Evolutionary conservation across 2,329 filamentous ascomycete genomes (phyloP).

Genomic region (Hirsutella thompsonii): DNA sequence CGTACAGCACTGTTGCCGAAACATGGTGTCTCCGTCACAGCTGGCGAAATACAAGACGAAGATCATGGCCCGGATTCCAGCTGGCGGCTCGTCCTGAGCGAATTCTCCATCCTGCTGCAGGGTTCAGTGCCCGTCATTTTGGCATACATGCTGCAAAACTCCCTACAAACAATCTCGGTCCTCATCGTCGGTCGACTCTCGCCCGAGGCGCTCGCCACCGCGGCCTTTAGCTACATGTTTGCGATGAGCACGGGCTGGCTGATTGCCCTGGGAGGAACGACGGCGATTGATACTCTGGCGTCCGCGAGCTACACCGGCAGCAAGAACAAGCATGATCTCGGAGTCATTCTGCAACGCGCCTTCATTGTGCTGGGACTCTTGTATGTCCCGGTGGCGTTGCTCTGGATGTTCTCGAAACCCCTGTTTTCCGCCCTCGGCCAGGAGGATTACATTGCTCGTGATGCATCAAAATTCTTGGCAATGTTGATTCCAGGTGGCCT

Average conservation of each 20-base stretch:
- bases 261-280: conserved; percentile 74
- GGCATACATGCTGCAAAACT: conserved; percentile 77
- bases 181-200: conserved; percentile 70
- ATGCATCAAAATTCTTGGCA: conserved; percentile 61
- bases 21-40: too few species aligned
- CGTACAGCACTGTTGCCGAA: too few species aligned
- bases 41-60: too few species aligned
- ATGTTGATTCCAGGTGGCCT: conserved; percentile 68
- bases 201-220: conserved; percentile 66
- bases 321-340: conserved; percentile 64
- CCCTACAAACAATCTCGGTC: conserved; percentile 70
- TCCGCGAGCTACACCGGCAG: conserved; percentile 75
- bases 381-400: conserved; percentile 56
- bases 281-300: conserved; percentile 73
- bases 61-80: too few species aligned
- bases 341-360: conserved; percentile 64
- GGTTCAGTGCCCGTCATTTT: conserved; percentile 63
- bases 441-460: conserved; percentile 49
- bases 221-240: conserved; percentile 89
- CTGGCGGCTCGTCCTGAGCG: too few species aligned
- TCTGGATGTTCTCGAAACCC: conserved; percentile 66
- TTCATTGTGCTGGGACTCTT: conserved; percentile 60
- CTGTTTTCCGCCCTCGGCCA: conserved; percentile 66
- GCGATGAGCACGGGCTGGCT: conserved; percentile 84
- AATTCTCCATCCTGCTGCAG: too few species aligned